Evolutionary conservation across 2,329 filamentous ascomycete genomes (phyloP).

Genomic region (Cytospora piceicola): DNA sequence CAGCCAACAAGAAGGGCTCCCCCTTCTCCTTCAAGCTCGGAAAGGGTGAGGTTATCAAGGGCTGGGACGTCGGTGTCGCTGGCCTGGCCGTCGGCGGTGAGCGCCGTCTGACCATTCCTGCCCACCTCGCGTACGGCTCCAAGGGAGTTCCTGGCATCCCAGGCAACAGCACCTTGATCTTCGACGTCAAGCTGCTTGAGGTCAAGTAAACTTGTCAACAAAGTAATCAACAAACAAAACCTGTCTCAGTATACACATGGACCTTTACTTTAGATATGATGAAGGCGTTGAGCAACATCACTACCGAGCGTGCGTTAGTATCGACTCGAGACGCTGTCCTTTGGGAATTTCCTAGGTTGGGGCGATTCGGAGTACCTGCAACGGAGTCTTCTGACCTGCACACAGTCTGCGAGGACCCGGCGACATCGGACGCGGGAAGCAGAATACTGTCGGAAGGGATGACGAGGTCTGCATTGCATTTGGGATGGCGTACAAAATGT

Average conservation of each 20-base stretch:
- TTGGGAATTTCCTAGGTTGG: conserved; percentile 26
- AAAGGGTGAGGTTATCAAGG: conserved; percentile 95
- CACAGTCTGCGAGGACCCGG: conserved; percentile 48
- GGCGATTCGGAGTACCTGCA: conserved; percentile 35
- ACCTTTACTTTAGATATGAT: neutral
- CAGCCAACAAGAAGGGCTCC: conserved; percentile 98
- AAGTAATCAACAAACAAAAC: neutral
- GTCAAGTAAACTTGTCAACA: conserved; percentile 67
- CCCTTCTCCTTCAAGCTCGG: conserved; percentile 96
- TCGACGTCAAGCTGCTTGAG: conserved; percentile 86
- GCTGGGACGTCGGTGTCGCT: conserved; percentile 92
- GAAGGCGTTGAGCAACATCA: conserved; percentile 1
- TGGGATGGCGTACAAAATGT: conserved; percentile 49
- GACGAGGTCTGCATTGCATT: conserved; percentile 58
- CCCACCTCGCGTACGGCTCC: conserved; percentile 87
- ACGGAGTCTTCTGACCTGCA: conserved; percentile 54
- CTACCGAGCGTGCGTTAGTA: neutral
- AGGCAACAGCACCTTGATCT: conserved; percentile 85
- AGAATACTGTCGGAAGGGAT: conserved; percentile 49
- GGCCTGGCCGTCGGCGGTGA: conserved; percentile 95
- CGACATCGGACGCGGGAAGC: conserved; percentile 42
- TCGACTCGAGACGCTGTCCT: conserved; percentile 1
- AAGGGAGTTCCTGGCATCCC: conserved; percentile 84
- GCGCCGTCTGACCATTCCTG: conserved; percentile 87
- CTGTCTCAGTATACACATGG: neutral